These are phyloP conservation scores for Colletotrichum sp. DNA, from an alignment of 2,329 filamentous ascomycete genomes.

Conservation along the genomic window DNA sequence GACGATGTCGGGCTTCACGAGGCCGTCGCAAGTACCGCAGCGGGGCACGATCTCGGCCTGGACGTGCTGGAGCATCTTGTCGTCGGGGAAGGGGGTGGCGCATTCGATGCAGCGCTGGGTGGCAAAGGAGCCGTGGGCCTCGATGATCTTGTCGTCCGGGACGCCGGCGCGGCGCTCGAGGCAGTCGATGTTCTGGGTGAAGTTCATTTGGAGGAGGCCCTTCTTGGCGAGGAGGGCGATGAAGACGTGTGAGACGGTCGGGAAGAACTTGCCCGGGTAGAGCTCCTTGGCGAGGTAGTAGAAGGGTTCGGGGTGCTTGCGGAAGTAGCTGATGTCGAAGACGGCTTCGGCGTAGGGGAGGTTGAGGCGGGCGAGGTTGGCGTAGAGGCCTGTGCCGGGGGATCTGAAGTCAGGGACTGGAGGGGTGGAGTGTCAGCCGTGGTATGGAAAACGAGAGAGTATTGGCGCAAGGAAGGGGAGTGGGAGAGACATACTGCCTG, in stretches of 20 bases:
- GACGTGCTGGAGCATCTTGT: slow-evolving; percentile 76
- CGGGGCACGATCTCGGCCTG: slow-evolving; percentile 70
- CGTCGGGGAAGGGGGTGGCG: slow-evolving; percentile 71
- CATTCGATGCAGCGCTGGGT: slow-evolving; percentile 92
- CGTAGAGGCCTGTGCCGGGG: slow-evolving; percentile 90
- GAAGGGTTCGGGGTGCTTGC: slow-evolving; percentile 83
- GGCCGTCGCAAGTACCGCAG: slow-evolving; percentile 74
- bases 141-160: slow-evolving; percentile 79
- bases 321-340: slow-evolving; percentile 92
- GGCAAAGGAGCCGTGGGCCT: slow-evolving; percentile 96
- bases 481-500: slow-evolving; percentile 56
- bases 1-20: slow-evolving; percentile 94
- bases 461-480: slow-evolving; percentile 4
- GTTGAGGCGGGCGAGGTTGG: slow-evolving; percentile 85
- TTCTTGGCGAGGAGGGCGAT: slow-evolving; percentile 82
- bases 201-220: slow-evolving; percentile 80
- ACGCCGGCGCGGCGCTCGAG: slow-evolving; percentile 89
- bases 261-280: slow-evolving; percentile 87
- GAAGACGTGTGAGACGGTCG: slow-evolving; percentile 90
- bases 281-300: slow-evolving; percentile 91
- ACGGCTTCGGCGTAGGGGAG: slow-evolving; percentile 91
- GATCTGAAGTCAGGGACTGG: slow-evolving; percentile 92
- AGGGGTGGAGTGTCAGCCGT: slow-evolving; percentile 22
- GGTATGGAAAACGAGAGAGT: background rate
- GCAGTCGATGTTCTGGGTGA: slow-evolving; percentile 98